A percentile compares a stretch with the other conserved stretches of the same genome.
These are phyloP conservation scores for Aspergillus eucalypticola DNA, from an alignment of 2,329 filamentous ascomycete species.

Conservation along the genomic window DNA sequence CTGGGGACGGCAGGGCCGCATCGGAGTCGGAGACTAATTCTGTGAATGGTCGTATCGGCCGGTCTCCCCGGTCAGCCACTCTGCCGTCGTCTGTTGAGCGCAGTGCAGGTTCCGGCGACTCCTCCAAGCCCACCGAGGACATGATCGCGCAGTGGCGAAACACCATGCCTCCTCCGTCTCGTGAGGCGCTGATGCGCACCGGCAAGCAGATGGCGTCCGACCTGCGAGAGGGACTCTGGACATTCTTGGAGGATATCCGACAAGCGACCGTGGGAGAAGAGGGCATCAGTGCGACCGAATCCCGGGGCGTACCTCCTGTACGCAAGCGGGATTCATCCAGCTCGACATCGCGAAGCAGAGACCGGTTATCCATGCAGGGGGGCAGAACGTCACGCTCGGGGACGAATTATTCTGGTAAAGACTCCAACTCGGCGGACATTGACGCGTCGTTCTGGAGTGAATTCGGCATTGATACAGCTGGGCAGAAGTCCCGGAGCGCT, in stretches of 20 bases:
- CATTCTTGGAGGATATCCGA: conserved; percentile 90
- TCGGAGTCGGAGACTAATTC: conserved; percentile 19
- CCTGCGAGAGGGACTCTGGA: conserved; percentile 85
- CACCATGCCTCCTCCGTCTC: conserved; percentile 47
- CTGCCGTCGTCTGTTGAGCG: conserved; percentile 45
- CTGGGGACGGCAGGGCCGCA: conserved; percentile 21
- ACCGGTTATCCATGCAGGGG: conserved; percentile 31
- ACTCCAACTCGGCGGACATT: conserved; percentile 43
- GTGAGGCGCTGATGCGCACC: conserved; percentile 56
- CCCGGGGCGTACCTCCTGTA: conserved; percentile 35
- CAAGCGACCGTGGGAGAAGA: conserved; percentile 97
- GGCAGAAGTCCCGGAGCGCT: conserved; percentile 40
- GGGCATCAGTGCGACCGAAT: conserved; percentile 62
- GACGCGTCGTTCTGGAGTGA: conserved; percentile 53
- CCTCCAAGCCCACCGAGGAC: conserved; percentile 34
- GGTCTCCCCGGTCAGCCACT: conserved; percentile 43
- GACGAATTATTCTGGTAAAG: conserved; percentile 42
- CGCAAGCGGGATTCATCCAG: conserved; percentile 33
- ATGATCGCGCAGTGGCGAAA: conserved; percentile 42
- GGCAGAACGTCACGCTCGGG: conserved; percentile 33
- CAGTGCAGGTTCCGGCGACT: conserved; percentile 22
- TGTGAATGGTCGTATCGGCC: conserved; percentile 33
- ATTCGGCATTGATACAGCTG: conserved; percentile 52
- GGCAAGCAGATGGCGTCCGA: conserved; percentile 83
- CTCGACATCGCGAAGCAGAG: conserved; percentile 34